phyloP scores from a whole-genome alignment of 1,284 basidiomycete genomes.

The Gymnopus androsaceus region DNA sequence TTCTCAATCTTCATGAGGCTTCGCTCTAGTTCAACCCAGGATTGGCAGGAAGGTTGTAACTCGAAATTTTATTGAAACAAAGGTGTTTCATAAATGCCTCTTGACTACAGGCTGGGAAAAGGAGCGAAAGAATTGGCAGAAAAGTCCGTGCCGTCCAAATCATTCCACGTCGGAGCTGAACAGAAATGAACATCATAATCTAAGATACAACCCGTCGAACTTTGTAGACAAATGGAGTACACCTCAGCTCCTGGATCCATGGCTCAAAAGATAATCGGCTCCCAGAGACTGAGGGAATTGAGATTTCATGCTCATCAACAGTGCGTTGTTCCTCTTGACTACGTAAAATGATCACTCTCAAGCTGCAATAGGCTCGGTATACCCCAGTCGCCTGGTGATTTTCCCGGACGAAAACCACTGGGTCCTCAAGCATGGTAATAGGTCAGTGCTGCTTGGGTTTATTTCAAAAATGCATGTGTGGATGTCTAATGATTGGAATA shows the following conservation, averaged over 20 bases:
- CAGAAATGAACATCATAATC: neutral
- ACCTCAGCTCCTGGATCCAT: conserved; percentile 83
- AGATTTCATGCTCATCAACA: conserved; percentile 81
- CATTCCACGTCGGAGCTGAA: neutral
- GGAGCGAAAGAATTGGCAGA: no score
- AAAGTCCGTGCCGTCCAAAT: no score
- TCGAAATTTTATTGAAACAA: conserved; percentile 59
- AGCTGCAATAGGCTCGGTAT: conserved; percentile 59
- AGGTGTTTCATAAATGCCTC: conserved; percentile 16
- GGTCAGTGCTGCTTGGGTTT: conserved; percentile 37
- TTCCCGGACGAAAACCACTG: conserved; percentile 96
- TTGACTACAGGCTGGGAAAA: no score
- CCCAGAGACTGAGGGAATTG: conserved; percentile 82
- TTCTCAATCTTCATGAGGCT: neutral
- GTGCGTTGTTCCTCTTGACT: conserved; percentile 46
- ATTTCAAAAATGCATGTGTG: neutral
- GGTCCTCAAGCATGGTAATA: conserved; percentile 79
- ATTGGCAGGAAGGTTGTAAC: conserved; percentile 9
- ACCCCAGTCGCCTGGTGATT: conserved; percentile 80
- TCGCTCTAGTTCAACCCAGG: conserved; percentile 13
- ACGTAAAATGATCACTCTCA: neutral
- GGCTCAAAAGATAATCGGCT: conserved; percentile 86
- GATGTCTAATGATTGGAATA: conserved; percentile 5
- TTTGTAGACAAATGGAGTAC: conserved; percentile 84
- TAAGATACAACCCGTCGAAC: conserved; percentile 74